Evolutionary conservation across 352 stramenopile genomes (phyloP).

Genomic region (Globisporangium cystogenes): DNA sequence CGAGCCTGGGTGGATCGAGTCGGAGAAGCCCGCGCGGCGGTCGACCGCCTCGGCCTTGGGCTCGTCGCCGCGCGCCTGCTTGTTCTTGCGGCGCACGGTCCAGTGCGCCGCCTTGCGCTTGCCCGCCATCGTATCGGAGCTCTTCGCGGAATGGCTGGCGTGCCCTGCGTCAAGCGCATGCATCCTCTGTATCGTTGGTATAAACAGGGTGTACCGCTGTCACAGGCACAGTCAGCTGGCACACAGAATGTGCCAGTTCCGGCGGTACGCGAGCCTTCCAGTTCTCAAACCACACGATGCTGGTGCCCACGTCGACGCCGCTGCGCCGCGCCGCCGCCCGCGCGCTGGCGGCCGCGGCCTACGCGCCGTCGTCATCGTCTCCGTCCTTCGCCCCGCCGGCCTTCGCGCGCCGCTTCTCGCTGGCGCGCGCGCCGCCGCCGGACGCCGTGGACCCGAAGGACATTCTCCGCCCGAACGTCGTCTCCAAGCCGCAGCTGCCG

Average conservation of each 20-base stretch:
- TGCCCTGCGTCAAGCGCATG: not conserved
- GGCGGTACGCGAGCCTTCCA: not conserved
- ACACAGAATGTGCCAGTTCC: not conserved
- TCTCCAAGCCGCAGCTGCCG: constrained; percentile 46
- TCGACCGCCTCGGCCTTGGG: constrained; percentile 25
- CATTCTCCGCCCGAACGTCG: constrained; percentile 50
- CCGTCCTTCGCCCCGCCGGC: not conserved
- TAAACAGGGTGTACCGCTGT: not conserved
- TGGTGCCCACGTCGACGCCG: constrained; percentile 25
- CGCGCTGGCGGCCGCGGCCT: constrained; percentile 6
- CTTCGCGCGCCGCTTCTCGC: constrained; percentile 36
- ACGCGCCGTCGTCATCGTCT: not conserved
- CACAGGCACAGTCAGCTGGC: not conserved
- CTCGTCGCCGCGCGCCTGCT: constrained; percentile 34
- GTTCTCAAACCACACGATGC: constrained; percentile 9
- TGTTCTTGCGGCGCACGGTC: constrained; percentile 70
- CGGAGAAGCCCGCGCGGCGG: constrained; percentile 45
- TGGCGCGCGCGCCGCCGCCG: constrained; percentile 16
- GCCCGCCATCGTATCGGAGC: constrained; percentile 13
- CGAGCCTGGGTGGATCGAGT: constrained; percentile 66
- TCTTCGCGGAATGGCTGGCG: not conserved
- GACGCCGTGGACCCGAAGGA: constrained; percentile 27
- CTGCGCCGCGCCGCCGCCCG: constrained; percentile 21
- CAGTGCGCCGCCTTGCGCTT: constrained; percentile 73
- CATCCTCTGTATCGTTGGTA: not conserved